Percentiles rank a stretch among this genome's conserved stretches.
Evolutionary conservation across 2,329 filamentous ascomycete genomes (phyloP).

Genomic region (Aspergillus sp.): DNA sequence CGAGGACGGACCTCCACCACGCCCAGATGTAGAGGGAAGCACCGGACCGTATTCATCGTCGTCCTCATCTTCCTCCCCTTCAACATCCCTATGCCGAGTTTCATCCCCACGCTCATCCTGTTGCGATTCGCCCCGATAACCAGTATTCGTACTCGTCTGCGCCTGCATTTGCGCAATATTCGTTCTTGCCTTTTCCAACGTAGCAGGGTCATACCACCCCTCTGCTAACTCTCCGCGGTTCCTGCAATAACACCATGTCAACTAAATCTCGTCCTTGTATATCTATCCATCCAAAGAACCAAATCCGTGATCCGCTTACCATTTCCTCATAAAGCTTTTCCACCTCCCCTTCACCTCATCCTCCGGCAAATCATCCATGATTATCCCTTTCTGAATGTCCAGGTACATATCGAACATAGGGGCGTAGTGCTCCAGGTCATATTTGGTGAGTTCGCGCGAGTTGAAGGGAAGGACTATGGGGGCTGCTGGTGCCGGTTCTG

Average conservation of each 20-base stretch:
- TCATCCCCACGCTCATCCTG: conserved; percentile 25
- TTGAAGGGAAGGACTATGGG: conserved; percentile 62
- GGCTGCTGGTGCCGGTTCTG: conserved; percentile 17
- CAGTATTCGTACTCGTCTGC: not conserved
- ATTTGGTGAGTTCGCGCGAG: conserved; percentile 66
- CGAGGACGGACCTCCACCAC: conserved; percentile 24
- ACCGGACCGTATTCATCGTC: conserved; percentile 65
- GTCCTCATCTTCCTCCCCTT: conserved; percentile 49
- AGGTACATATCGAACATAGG: conserved; percentile 82
- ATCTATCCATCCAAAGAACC: not conserved
- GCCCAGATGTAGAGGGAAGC: conserved; percentile 38
- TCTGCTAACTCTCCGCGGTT: conserved; percentile 84
- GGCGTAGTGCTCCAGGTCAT: conserved; percentile 66
- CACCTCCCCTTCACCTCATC: conserved; percentile 80
- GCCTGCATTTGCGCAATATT: conserved; percentile 18
- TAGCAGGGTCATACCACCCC: conserved; percentile 88
- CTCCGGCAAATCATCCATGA: conserved; percentile 69
- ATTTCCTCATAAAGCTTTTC: conserved; percentile 90
- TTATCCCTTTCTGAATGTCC: conserved; percentile 78
- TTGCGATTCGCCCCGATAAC: conserved; percentile 22
- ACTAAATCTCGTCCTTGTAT: not conserved
- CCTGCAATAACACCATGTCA: conserved; percentile 57
- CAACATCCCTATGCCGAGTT: not conserved
- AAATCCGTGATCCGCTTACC: conserved; percentile 54
- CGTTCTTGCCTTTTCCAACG: conserved; percentile 57